Conservation (phyloP, 83 land plant species). For the Diphasiastrum complanatum region DNA sequence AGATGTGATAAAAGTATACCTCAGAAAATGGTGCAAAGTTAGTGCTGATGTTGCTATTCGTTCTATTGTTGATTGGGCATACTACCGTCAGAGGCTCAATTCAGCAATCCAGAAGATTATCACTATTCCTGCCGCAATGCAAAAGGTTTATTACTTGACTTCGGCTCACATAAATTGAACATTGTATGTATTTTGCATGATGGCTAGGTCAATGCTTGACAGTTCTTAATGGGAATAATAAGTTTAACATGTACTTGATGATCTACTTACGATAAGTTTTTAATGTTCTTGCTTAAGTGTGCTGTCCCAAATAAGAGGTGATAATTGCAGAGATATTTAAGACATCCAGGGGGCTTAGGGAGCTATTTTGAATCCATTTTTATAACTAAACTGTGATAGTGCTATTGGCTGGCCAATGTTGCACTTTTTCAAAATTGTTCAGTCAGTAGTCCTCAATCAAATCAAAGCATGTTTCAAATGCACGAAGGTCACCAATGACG, state of each 20-base stretch:
- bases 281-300: too few species aligned
- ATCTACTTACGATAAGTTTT: too few species aligned
- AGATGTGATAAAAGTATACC: constrained; percentile 70
- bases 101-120: constrained; percentile 95
- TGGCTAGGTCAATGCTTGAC: not conserved
- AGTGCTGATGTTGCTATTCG: constrained; percentile 79
- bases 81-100: constrained; percentile 89
- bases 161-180: not conserved
- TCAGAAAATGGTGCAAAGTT: constrained; percentile 94
- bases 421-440: not conserved
- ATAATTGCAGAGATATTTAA: too few species aligned
- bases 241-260: too few species aligned
- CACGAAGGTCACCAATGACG: not conserved
- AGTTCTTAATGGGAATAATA: too few species aligned
- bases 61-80: constrained; percentile 94
- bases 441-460: not conserved
- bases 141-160: constrained; percentile 58
- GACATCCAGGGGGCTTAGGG: too few species aligned
- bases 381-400: too few species aligned
- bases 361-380: too few species aligned
- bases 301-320: too few species aligned
- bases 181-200: not conserved
- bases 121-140: constrained; percentile 99
- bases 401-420: too few species aligned
- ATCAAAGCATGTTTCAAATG: not conserved